A percentile compares a stretch with the other conserved stretches of the same genome.
These are phyloP conservation scores for Aristolochia fimbriata DNA, from an alignment of 164 flowering plant genomes.

Conservation along the genomic window DNA sequence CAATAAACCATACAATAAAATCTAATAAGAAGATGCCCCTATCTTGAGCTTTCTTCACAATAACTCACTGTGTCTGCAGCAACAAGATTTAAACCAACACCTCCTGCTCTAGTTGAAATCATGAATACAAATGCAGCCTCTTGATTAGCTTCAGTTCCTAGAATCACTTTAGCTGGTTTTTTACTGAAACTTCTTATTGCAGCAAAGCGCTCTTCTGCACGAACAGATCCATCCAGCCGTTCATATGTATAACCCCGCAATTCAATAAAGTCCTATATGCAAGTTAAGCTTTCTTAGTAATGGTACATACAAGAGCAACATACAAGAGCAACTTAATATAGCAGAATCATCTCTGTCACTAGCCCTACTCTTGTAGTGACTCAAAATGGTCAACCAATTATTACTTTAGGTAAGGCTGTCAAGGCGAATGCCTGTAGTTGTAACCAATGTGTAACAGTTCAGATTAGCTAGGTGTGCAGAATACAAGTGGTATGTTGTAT, in stretches of 20 bases:
- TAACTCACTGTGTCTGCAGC: constrained; percentile 92
- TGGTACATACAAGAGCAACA: too few relatives aligned
- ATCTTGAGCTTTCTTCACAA: background rate
- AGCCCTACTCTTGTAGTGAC: too few relatives aligned
- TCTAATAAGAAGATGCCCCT: too few relatives aligned
- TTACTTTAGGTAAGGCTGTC: too few relatives aligned
- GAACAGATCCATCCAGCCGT: constrained; percentile 95
- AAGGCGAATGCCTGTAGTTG: too few relatives aligned
- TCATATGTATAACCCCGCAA: constrained; percentile 74
- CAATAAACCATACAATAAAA: too few relatives aligned
- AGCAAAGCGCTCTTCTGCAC: constrained; percentile 97
- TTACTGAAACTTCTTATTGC: constrained; percentile 84
- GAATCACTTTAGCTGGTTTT: constrained; percentile 14
- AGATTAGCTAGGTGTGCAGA: too few relatives aligned
- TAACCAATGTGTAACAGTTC: too few relatives aligned
- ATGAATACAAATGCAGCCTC: constrained; percentile 67
- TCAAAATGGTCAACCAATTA: too few relatives aligned
- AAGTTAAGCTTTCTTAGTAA: background rate
- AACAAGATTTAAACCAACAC: constrained; percentile 93
- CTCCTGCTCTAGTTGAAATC: constrained; percentile 96
- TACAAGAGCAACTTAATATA: too few relatives aligned
- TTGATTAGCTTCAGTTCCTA: constrained; percentile 16
- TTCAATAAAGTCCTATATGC: constrained; percentile 67
- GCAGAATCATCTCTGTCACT: too few relatives aligned
- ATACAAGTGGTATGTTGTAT: too few relatives aligned